Conservation (phyloP, 2,329 filamentous ascomycete genomes). For the Zymoseptoria brevis region DNA sequence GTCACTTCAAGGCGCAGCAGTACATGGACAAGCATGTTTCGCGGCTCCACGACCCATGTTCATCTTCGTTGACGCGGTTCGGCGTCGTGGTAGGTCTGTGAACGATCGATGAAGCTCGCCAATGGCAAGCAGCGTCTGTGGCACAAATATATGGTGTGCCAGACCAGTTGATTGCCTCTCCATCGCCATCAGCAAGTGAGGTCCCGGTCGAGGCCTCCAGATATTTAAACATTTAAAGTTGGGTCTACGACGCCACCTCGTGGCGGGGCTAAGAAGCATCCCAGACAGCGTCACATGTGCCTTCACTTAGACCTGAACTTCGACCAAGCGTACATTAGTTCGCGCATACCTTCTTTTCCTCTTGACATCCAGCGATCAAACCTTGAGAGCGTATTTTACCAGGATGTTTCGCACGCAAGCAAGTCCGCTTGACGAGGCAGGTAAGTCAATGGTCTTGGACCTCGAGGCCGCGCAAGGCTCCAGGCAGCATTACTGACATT, state of each 20-base stretch:
- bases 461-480: background rate
- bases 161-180: background rate
- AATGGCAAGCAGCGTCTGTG: background rate
- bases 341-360: background rate
- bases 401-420: slow-evolving; percentile 14
- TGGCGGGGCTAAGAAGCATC: background rate
- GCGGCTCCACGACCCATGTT: background rate
- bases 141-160: background rate
- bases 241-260: background rate
- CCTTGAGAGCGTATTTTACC: background rate
- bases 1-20: background rate
- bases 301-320: background rate
- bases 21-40: background rate
- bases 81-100: background rate
- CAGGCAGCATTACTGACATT: slow-evolving; percentile 8
- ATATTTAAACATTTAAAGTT: background rate
- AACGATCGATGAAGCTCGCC: background rate
- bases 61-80: background rate
- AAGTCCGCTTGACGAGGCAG: slow-evolving; percentile 14
- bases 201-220: background rate
- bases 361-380: background rate
- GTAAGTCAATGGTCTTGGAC: slow-evolving; percentile 1
- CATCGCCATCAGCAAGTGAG: too few species aligned
- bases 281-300: background rate
- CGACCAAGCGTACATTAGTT: background rate